Conservation (phyloP, 2,329 filamentous ascomycete genomes). For the Aspergillus piperis region DNA sequence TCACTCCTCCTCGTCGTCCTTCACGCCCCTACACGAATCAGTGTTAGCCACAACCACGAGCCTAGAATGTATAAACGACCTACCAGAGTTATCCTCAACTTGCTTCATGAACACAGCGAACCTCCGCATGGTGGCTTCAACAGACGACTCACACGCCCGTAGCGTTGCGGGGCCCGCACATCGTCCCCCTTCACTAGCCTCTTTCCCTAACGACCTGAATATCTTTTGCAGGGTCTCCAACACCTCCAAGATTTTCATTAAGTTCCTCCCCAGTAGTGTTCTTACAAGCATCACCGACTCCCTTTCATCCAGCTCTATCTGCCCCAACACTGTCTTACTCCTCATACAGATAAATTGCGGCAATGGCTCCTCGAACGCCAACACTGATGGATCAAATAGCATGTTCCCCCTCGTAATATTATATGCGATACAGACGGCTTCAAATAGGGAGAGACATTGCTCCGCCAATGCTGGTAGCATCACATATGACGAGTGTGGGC, state of each 20-base stretch:
- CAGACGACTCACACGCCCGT: constrained; percentile 23
- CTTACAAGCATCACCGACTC: constrained; percentile 26
- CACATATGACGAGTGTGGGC: constrained; percentile 27
- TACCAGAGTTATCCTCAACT: constrained; percentile 22
- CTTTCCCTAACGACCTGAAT: constrained; percentile 17
- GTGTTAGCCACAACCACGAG: neutral
- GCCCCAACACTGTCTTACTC: constrained; percentile 28
- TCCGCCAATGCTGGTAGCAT: constrained; percentile 46
- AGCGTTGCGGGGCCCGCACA: constrained; percentile 13
- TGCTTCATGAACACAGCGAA: constrained; percentile 27
- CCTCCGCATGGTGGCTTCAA: constrained; percentile 26
- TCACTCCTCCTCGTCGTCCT: neutral
- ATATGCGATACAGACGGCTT: constrained; percentile 30
- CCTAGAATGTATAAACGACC: neutral
- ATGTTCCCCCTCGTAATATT: constrained; percentile 23
- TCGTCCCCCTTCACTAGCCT: constrained; percentile 5
- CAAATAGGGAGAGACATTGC: constrained; percentile 29
- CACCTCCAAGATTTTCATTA: constrained; percentile 26
- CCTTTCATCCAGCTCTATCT: constrained; percentile 30
- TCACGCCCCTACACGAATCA: no score
- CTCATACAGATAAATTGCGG: constrained; percentile 29
- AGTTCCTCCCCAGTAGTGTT: constrained; percentile 25
- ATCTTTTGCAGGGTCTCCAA: constrained; percentile 23
- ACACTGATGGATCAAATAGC: constrained; percentile 25
- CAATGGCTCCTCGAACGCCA: constrained; percentile 25